Evolutionary conservation across 1,284 basidiomycete genomes (phyloP).

Genomic region (Paramarasmius palmivorus): DNA sequence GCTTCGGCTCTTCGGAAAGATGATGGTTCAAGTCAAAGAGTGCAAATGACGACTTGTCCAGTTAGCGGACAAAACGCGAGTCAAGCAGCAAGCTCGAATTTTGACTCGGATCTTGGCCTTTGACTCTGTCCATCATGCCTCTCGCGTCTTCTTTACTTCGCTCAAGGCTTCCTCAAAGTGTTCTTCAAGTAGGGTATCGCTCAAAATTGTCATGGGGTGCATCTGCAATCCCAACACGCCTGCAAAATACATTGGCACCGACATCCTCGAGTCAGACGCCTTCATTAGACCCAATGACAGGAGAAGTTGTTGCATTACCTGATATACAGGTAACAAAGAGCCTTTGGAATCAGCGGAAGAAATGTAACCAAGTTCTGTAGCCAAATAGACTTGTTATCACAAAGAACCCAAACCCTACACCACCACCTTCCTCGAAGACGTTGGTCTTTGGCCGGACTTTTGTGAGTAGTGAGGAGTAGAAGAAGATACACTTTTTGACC

Average conservation of each 20-base stretch:
- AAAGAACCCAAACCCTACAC: conserved; percentile 48
- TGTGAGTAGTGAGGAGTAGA: conserved; percentile 40
- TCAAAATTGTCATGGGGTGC: not conserved
- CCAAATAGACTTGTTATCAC: conserved; percentile 42
- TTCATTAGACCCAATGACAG: conserved; percentile 41
- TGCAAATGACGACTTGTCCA: no score
- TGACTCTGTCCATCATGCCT: not conserved
- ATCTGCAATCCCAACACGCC: not conserved
- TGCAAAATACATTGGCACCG: not conserved
- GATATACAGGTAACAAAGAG: conserved; percentile 46
- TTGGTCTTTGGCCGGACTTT: conserved; percentile 74
- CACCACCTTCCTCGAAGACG: conserved; percentile 51
- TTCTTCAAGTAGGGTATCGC: not conserved
- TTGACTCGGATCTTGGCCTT: not conserved
- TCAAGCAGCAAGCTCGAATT: conserved; percentile 26
- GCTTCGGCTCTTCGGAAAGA: no score
- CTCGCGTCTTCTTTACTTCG: not conserved
- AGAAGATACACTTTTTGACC: conserved; percentile 10
- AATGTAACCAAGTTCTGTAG: conserved; percentile 21
- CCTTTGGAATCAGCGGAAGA: conserved; percentile 4
- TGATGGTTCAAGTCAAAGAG: no score
- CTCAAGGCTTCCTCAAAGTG: not conserved
- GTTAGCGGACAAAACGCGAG: no score
- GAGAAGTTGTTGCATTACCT: conserved; percentile 39
- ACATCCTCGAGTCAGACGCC: not conserved